Conservation (phyloP, 176 grass and related monocot species). For the Carex cristatella region DNA sequence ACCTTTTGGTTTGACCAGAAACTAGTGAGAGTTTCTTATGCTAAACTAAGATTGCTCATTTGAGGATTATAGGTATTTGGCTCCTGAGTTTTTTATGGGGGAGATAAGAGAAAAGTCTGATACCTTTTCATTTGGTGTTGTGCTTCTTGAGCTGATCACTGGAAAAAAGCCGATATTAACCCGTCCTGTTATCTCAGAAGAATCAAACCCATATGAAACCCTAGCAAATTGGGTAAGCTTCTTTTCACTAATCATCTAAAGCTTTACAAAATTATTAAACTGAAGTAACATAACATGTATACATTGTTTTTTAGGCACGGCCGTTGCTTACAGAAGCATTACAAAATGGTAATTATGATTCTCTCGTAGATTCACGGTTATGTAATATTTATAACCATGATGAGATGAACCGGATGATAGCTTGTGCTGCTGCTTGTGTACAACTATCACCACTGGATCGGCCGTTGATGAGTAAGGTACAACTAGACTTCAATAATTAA, state of each 20-base stretch:
- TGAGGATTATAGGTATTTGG: constrained; percentile 41
- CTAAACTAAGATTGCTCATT: background rate
- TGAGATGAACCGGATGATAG: constrained; percentile 27
- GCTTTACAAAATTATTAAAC: background rate
- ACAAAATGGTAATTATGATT: constrained; percentile 5
- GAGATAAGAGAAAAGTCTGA: constrained; percentile 50
- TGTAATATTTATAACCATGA: constrained; percentile 5
- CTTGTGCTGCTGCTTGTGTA: constrained; percentile 22
- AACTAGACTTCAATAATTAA: background rate
- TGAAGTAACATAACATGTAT: background rate
- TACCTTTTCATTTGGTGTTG: constrained; percentile 55
- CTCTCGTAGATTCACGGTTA: constrained; percentile 19
- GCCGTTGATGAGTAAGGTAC: constrained; percentile 30
- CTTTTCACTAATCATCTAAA: background rate
- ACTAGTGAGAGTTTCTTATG: background rate
- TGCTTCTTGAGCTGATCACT: constrained; percentile 61
- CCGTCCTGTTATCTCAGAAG: background rate
- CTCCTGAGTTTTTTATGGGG: constrained; percentile 45
- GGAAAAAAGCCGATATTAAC: constrained; percentile 45
- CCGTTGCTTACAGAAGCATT: constrained; percentile 25
- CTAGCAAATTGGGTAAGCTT: constrained; percentile 26
- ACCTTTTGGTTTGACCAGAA: background rate
- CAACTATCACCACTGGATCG: background rate
- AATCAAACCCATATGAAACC: background rate
- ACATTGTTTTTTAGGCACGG: constrained; percentile 15